Conservation (phyloP, 345 rosid species). For the Citrus australasica region DNA sequence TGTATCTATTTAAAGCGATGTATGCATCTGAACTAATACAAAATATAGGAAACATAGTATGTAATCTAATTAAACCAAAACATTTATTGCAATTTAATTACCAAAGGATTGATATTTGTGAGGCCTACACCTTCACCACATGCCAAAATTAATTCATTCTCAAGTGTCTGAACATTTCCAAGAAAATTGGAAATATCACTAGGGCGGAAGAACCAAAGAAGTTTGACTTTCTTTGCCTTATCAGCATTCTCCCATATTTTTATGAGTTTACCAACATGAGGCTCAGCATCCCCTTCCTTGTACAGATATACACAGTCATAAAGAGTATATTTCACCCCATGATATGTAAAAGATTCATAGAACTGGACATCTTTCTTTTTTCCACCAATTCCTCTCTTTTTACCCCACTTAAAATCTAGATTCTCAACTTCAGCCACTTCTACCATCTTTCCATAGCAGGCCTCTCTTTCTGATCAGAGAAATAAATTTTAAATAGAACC, state of each 20-base stretch:
- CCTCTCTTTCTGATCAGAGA: constrained; percentile 1
- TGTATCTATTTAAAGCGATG: not conserved
- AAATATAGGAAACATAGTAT: not conserved
- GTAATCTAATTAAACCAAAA: not conserved
- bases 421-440: constrained; percentile 33
- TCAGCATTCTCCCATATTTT: constrained; percentile 66
- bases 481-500: not conserved
- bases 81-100: constrained; percentile 30
- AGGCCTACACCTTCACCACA: constrained; percentile 82
- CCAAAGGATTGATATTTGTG: constrained; percentile 69
- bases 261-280: constrained; percentile 63
- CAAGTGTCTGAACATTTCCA: constrained; percentile 24
- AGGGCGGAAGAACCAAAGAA: constrained; percentile 82
- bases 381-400: constrained; percentile 55
- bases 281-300: constrained; percentile 43
- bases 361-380: constrained; percentile 55
- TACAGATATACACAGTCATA: constrained; percentile 64
- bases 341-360: constrained; percentile 71
- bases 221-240: constrained; percentile 51
- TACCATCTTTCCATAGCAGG: constrained; percentile 43
- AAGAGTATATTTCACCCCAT: constrained; percentile 60
- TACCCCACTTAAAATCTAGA: constrained; percentile 74
- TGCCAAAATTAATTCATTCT: constrained; percentile 79
- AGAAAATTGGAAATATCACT: constrained; percentile 52
- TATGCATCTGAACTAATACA: not conserved